Base-by-base conservation (phyloP, 345 rosid species). In the Tarenaya hassleriana region DNA sequence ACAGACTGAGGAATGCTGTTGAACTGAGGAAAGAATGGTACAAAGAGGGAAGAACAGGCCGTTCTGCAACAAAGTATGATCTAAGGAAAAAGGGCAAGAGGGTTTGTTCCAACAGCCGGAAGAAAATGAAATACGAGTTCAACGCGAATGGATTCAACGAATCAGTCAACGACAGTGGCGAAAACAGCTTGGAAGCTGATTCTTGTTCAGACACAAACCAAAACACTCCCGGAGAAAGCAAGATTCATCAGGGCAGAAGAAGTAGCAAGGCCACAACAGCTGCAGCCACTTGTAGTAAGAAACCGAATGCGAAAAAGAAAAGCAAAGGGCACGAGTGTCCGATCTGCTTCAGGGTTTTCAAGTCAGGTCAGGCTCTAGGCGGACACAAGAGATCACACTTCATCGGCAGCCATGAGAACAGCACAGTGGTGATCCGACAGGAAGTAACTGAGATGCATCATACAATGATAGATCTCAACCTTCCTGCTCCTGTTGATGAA, bases 381-480 rank as follows among this genome's bases (percentile, higher is more conserved):
- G 96, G 98, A 20, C 98, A 91, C 69, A 91, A 91, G 80, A 78
- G 96, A 75, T 86, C 98, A 68, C 98, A 91, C 71, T 91, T 91
- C 50, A 63, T 70, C 50, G 98, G 85, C 41, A 71, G 73, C 47
- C 76, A 66, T 10, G 79, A 79, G 41, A 78, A 74, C 64, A 77
- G 67, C 64, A 67, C 80, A 11, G 51, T 77, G 53, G 77, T 77
- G 58, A 65, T 81, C 21, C 71, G 67, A 62, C 77, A 73, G 16
- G 71, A 79, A 18, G n/a, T n/a, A n/a, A n/a, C n/a, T n/a, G 70
- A 75, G 13, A 67, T 77, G 73, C 73, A 75, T n/a, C n/a, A n/a
- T 44, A 68, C 66, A 2, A 69, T 80, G 42, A 77, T 91, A 6
- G 98, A 87, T 76, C 96, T 91, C 41, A 91, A 91, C 49, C 92